Percentiles rank a stretch among this genome's conserved stretches.
Evolutionary conservation across 495 filamentous ascomycete species (phyloP).

Genomic region (Thozetella sp.): DNA sequence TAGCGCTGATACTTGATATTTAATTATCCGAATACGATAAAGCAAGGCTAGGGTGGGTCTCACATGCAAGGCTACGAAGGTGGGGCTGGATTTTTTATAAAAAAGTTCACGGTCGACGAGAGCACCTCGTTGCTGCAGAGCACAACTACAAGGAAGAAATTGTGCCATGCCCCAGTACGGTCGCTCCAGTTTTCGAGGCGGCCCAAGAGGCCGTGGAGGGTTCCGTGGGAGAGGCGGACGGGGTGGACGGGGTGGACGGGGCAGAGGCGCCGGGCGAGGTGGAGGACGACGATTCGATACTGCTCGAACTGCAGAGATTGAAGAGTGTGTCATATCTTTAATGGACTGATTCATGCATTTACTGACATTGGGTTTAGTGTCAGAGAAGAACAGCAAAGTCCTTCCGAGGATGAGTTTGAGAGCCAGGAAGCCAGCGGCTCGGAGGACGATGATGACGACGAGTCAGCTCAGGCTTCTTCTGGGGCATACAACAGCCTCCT

Average conservation of each 20-base stretch:
- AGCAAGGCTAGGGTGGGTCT: neutral
- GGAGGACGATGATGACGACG: conserved; percentile 38
- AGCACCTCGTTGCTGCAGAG: neutral
- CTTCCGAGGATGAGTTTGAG: conserved; percentile 32
- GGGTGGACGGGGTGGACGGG: conserved; percentile 16
- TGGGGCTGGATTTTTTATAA: neutral
- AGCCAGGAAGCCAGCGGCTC: conserved; percentile 38
- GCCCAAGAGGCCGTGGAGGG: conserved; percentile 32
- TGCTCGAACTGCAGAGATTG: conserved; percentile 30
- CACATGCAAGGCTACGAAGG: neutral
- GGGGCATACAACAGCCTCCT: conserved; percentile 68
- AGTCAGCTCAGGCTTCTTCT: conserved; percentile 26
- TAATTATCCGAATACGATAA: neutral
- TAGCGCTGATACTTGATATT: neutral
- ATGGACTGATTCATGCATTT: neutral
- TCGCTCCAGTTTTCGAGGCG: conserved; percentile 17
- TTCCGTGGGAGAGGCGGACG: conserved; percentile 25
- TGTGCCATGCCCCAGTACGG: conserved; percentile 19
- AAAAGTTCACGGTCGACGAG: neutral
- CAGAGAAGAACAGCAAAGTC: conserved; percentile 11
- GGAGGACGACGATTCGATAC: conserved; percentile 36
- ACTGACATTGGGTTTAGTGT: conserved; percentile 8
- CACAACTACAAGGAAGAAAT: neutral
- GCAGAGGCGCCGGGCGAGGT: conserved; percentile 21
- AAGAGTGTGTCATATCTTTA: conserved; percentile 28